These are phyloP conservation scores for Inga leiocalycina DNA, from an alignment of 306 rosid genomes.

Conservation along the genomic window DNA sequence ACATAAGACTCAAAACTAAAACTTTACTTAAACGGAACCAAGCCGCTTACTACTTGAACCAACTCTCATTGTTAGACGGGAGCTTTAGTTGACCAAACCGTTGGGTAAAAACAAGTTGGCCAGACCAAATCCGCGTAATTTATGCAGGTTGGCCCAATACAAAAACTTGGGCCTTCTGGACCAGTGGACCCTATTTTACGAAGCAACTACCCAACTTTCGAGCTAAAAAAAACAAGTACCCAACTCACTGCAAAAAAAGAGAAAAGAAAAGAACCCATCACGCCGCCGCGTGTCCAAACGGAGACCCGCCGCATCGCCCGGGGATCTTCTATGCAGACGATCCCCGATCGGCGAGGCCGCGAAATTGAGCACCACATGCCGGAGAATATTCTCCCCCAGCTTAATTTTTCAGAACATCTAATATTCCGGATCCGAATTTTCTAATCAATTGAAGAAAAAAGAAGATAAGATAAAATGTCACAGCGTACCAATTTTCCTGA, in stretches of 20 bases:
- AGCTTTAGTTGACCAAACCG: no score
- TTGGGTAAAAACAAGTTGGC: neutral
- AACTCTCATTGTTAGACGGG: no score
- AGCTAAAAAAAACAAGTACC: no score
- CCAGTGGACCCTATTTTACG: neutral
- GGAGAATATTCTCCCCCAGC: neutral
- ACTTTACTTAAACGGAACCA: no score
- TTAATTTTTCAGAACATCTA: slow-evolving; percentile 12
- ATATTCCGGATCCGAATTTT: neutral
- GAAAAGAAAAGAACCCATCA: neutral
- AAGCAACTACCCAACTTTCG: no score
- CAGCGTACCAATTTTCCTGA: slow-evolving; percentile 73
- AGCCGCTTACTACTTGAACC: no score
- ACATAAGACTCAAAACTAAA: no score
- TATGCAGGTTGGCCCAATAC: neutral
- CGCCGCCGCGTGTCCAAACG: neutral
- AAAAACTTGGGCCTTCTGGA: neutral
- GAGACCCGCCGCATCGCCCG: neutral
- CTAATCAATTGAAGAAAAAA: neutral
- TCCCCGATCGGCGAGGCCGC: slow-evolving; percentile 8
- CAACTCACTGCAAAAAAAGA: neutral
- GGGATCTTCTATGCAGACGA: neutral
- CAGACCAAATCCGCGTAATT: neutral
- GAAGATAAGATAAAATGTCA: neutral
- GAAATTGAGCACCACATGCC: slow-evolving; percentile 24